These are phyloP conservation scores for Ceratocystis albifundus DNA, from an alignment of 2,329 filamentous ascomycete genomes.

Conservation along the genomic window DNA sequence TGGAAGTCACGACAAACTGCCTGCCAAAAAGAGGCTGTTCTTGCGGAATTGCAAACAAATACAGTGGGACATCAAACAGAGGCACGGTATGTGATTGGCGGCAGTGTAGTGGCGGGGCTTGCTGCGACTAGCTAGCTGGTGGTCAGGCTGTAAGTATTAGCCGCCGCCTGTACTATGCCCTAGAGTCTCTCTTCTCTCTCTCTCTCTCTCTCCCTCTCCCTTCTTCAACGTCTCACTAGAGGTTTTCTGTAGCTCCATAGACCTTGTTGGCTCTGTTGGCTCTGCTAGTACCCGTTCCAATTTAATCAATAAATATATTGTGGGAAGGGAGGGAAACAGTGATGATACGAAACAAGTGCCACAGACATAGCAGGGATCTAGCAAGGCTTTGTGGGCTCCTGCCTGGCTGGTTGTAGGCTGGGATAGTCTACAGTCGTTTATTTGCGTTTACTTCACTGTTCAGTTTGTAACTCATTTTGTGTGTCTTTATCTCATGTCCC, in stretches of 20 bases:
- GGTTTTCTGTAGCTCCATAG: not conserved
- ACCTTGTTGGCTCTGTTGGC: not conserved
- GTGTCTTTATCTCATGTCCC: too few relatives aligned
- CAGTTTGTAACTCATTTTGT: too few relatives aligned
- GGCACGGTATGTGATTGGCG: not conserved
- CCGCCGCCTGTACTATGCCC: not conserved
- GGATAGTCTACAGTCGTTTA: too few relatives aligned
- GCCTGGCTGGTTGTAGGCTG: not conserved
- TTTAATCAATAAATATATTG: not conserved
- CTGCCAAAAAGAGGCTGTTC: not conserved
- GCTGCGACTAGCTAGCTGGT: not conserved
- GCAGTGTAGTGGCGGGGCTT: not conserved
- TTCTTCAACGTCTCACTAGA: not conserved
- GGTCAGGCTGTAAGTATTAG: not conserved
- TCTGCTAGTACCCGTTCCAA: not conserved
- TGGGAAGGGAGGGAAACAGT: conserved; percentile 18
- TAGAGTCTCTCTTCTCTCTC: not conserved
- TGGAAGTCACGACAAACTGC: too few relatives aligned
- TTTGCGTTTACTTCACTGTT: too few relatives aligned
- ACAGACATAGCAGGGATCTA: conserved; percentile 16
- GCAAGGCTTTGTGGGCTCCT: not conserved
- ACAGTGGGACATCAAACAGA: not conserved
- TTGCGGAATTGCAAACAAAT: not conserved
- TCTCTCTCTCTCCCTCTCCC: not conserved
- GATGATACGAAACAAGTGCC: conserved; percentile 20